Percentiles rank a stretch among this genome's conserved stretches.
These are phyloP conservation scores for Ambrosia hybrid DNA, from an alignment of 140 eudicot species.

Conservation along the genomic window DNA sequence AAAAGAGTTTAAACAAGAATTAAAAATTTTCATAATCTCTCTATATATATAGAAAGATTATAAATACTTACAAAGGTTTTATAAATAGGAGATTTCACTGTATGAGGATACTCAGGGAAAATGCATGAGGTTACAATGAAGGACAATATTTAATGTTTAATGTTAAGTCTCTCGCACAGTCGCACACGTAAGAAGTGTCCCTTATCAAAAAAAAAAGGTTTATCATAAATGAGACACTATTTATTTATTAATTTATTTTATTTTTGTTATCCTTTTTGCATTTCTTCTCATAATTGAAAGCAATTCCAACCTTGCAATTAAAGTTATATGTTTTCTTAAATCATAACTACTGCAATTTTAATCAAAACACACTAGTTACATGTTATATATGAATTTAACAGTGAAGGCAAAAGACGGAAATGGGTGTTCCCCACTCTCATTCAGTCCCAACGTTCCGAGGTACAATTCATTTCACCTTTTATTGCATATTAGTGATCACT, in stretches of 20 bases:
- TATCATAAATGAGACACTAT: too few relatives aligned
- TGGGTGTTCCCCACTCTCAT: conserved; percentile 90
- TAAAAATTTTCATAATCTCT: too few relatives aligned
- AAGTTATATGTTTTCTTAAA: conserved; percentile 8
- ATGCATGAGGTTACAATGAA: too few relatives aligned
- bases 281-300: neutral
- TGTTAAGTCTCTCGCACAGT: too few relatives aligned
- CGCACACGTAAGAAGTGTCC: neutral
- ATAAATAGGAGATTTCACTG: too few relatives aligned
- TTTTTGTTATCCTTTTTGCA: conserved; percentile 10
- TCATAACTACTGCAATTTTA: neutral
- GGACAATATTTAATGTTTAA: neutral
- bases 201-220: too few relatives aligned
- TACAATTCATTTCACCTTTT: conserved; percentile 32
- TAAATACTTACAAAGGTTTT: too few relatives aligned
- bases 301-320: neutral
- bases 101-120: too few relatives aligned
- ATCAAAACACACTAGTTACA: conserved; percentile 4
- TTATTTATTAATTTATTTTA: neutral
- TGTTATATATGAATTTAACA: conserved; percentile 28
- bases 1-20: too few relatives aligned
- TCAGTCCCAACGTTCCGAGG: conserved; percentile 50
- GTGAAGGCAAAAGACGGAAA: conserved; percentile 94
- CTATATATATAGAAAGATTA: too few relatives aligned
- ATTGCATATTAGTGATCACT: neutral